A percentile compares a stretch with the other conserved stretches of the same genome.
Evolutionary conservation across 768 basidiomycete genomes (phyloP).

Genomic region (Russula compacta): DNA sequence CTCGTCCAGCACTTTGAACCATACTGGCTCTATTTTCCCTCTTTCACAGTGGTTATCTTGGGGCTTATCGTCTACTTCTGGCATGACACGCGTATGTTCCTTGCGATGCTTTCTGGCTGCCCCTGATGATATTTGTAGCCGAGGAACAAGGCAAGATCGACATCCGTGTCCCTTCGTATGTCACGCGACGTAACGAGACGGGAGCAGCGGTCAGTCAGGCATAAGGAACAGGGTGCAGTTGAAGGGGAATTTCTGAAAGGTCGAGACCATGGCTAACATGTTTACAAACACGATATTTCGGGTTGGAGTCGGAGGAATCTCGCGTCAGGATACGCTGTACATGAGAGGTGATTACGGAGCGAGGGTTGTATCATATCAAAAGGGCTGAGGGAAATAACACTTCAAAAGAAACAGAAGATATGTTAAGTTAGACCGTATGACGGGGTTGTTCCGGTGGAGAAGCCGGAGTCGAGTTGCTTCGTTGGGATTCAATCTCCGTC

Average conservation of each 20-base stretch:
- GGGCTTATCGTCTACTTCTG: slow-evolving; percentile 85
- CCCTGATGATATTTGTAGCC: slow-evolving; percentile 33
- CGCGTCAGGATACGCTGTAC: neutral
- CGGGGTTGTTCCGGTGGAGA: slow-evolving; percentile 22
- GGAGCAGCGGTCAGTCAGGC: neutral
- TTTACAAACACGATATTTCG: neutral
- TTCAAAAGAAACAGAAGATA: neutral
- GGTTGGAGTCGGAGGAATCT: neutral
- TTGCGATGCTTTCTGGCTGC: neutral
- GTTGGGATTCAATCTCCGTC: slow-evolving; percentile 31
- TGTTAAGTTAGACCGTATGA: neutral
- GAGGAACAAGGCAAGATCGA: slow-evolving; percentile 64
- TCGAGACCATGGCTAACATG: neutral
- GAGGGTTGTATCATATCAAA: slow-evolving; percentile 25
- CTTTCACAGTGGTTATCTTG: slow-evolving; percentile 58
- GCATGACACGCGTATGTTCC: slow-evolving; percentile 64
- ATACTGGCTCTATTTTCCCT: slow-evolving; percentile 84
- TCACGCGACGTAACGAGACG: slow-evolving; percentile 26
- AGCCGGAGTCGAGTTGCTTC: slow-evolving; percentile 16
- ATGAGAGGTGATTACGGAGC: neutral
- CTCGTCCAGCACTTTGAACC: slow-evolving; percentile 59
- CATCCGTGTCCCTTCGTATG: slow-evolving; percentile 51
- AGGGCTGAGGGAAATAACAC: neutral
- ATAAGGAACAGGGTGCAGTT: neutral
- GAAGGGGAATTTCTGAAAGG: neutral